phyloP scores from a whole-genome alignment of 345 rosid genomes.

The Camelina neglecta region DNA sequence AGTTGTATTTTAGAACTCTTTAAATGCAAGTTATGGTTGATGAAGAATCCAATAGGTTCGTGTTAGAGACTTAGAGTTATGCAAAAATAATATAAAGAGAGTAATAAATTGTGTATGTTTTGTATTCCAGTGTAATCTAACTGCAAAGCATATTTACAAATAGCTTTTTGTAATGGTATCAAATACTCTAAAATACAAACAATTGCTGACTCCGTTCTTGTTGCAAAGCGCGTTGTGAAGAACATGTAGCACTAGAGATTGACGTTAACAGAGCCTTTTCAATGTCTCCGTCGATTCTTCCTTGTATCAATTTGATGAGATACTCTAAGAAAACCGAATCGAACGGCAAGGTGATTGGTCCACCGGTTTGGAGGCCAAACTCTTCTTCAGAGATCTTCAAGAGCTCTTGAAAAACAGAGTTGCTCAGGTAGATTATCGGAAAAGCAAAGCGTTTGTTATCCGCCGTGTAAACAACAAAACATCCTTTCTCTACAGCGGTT shows the following conservation, averaged over 20 bases:
- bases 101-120: no score
- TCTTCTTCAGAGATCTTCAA: background rate
- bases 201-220: slow-evolving; percentile 22
- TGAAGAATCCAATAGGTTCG: background rate
- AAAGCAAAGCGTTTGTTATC: background rate
- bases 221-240: background rate
- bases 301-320: background rate
- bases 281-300: background rate
- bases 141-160: no score
- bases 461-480: slow-evolving; percentile 45
- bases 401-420: slow-evolving; percentile 37
- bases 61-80: no score
- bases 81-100: no score
- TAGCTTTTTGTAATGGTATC: no score
- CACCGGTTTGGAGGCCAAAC: background rate
- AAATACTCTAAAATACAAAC: slow-evolving; percentile 1
- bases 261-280: slow-evolving; percentile 30
- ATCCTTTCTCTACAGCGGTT: slow-evolving; percentile 20
- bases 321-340: background rate
- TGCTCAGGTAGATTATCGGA: slow-evolving; percentile 17
- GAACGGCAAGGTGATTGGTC: background rate
- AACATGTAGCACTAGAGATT: slow-evolving; percentile 8
- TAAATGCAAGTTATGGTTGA: background rate
- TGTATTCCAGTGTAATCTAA: no score
- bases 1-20: background rate